Base-by-base conservation (phyloP, 2,329 filamentous ascomycete species). In the Neoascochyta sp. region DNA sequence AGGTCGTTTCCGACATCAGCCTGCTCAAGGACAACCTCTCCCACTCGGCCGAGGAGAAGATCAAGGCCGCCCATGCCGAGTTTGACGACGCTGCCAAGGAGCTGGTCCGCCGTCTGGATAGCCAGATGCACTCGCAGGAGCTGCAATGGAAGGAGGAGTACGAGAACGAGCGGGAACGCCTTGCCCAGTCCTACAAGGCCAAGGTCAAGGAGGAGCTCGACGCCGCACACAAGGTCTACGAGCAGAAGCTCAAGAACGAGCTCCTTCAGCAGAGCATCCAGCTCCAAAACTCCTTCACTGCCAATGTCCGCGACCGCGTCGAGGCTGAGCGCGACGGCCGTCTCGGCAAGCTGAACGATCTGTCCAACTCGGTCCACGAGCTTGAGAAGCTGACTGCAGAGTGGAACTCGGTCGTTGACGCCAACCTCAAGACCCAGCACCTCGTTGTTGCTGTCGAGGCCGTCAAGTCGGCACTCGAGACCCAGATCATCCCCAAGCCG, bases 361-460 rank as follows among this genome's bases (percentile, higher is more conserved):
- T 98, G 16, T 83, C 82, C 11, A 70, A 77, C 18, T 82, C 81
- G 9, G 86, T 98, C 11, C 73, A 74, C 21, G 86, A 93, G 51
- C 79, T 98, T 9, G 89, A 95, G 68, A 81, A 81, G 63, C 77
- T 98, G 32, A 93, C 89, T 1, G 77, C 78, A 1, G 83, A 87
- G 45, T 96, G 88, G 88, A 93, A 90, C 65, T 78, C 81, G 22
- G 86, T 96, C 20, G 80, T 98, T 13, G 88, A 96, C 60, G 74
- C 78, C 38, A 96, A 92, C 67, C 77, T 96, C 42, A 83, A 86
- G 65, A 95, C 92, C 1, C 92, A 98, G 66, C 89, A 96, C 67
- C 80, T 98, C 16, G 87, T 95, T 58, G 87, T 98, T 19, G 92
- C 92, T 12, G 84, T 96, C 16, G 92, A 98, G 60, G 87, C 90